A percentile compares a stretch with the other conserved stretches of the same genome.
phyloP scores from a whole-genome alignment of 129 eudicot genomes.

The Helichrysum umbraculigerum region DNA sequence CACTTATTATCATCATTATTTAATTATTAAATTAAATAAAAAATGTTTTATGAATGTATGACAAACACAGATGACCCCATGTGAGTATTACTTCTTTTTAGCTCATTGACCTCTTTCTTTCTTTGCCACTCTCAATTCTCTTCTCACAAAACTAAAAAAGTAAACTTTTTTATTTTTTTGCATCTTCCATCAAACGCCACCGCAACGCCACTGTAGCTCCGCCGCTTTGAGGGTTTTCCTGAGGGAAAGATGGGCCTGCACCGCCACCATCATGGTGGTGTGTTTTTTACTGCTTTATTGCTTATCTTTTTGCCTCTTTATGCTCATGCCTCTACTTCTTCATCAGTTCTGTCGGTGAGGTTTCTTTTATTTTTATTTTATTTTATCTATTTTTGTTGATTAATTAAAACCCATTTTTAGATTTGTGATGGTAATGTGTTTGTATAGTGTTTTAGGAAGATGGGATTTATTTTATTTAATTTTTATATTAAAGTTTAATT shows the following conservation, averaged over 20 bases:
- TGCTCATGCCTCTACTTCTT: conserved; percentile 46
- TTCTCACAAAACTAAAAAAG: background rate
- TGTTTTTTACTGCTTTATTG: conserved; percentile 42
- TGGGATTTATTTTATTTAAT: conserved; percentile 19
- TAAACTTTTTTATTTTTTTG: background rate
- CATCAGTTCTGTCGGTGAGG: conserved; percentile 64
- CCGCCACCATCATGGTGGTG: conserved; percentile 39
- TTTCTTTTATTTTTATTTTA: background rate
- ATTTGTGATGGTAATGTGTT: conserved; percentile 21
- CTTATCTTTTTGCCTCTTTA: conserved; percentile 37
- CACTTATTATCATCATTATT: background rate
- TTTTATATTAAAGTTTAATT: background rate
- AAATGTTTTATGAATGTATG: conserved; percentile 6
- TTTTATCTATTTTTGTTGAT: too few species aligned
- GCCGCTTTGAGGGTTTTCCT: background rate
- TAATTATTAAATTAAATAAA: background rate
- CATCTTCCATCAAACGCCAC: background rate
- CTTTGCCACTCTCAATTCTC: conserved; percentile 21
- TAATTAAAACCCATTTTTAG: background rate
- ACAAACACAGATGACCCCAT: conserved; percentile 41
- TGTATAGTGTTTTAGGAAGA: background rate
- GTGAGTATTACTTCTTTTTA: conserved; percentile 28
- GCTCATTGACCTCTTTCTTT: conserved; percentile 16
- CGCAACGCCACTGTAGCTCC: conserved; percentile 6
- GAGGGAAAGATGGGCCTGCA: conserved; percentile 30